phyloP scores from a whole-genome alignment of 179 eudicot species.

The Vitellaria paradoxa region DNA sequence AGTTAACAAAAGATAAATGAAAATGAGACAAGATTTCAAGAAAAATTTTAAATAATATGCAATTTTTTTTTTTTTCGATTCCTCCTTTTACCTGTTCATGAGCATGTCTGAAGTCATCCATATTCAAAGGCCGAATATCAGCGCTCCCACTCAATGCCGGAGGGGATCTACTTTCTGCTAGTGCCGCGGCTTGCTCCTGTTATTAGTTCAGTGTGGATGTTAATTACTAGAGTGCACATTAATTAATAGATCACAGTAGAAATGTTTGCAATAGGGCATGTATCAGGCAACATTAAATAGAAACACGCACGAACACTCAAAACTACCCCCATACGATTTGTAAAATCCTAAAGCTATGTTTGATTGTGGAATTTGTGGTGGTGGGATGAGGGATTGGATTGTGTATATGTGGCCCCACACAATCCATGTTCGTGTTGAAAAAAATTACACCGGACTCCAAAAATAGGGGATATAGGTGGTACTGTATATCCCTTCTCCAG shows the following conservation, averaged over 20 bases:
- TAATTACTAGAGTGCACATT: neutral
- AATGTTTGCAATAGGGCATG: neutral
- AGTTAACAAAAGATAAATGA: neutral
- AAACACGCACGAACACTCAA: neutral
- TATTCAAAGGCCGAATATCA: slow-evolving; percentile 70
- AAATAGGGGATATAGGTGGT: no score
- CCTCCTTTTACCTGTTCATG: slow-evolving; percentile 62
- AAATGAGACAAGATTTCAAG: neutral
- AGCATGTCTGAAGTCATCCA: slow-evolving; percentile 74
- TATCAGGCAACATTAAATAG: neutral
- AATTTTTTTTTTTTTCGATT: neutral
- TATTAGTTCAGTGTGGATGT: slow-evolving; percentile 9
- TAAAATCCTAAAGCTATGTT: neutral
- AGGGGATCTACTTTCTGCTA: slow-evolving; percentile 59
- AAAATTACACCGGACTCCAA: no score
- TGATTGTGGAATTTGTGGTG: neutral
- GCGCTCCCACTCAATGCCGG: slow-evolving; percentile 67
- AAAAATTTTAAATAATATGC: neutral
- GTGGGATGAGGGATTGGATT: neutral
- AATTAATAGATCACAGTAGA: neutral
- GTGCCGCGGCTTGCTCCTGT: slow-evolving; percentile 69
- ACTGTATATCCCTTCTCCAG: no score
- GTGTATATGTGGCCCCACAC: neutral
- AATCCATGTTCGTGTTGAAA: no score
- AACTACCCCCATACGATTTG: neutral